Conservation (phyloP, 805 yeast species). For the Monosporozyma solicola region DNA sequence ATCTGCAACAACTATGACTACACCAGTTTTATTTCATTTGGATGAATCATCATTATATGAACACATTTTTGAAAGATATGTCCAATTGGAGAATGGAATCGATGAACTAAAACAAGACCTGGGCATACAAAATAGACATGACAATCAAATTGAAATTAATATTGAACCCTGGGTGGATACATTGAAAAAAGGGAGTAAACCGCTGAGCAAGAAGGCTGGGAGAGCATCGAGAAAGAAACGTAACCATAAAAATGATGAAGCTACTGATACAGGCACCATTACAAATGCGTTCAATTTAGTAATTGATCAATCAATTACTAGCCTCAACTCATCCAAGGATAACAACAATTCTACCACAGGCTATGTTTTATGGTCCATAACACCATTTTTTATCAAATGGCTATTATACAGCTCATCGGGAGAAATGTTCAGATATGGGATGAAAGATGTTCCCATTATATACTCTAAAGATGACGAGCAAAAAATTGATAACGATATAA, state of each 20-base stretch:
- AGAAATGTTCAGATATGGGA: slow-evolving; percentile 13
- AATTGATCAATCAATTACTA: slow-evolving; percentile 24
- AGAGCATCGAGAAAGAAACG: not conserved
- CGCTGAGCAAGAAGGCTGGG: not conserved
- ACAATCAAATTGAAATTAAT: slow-evolving; percentile 11
- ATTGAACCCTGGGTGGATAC: slow-evolving; percentile 17
- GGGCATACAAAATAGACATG: slow-evolving; percentile 20
- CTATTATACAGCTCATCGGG: slow-evolving; percentile 20
- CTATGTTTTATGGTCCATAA: slow-evolving; percentile 30
- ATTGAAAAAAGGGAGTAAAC: not conserved
- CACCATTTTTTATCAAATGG: slow-evolving; percentile 29
- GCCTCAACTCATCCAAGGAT: slow-evolving; percentile 21
- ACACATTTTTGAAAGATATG: slow-evolving; percentile 27
- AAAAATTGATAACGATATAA: not conserved
- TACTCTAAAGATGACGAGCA: not conserved
- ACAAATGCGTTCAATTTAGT: slow-evolving; percentile 13
- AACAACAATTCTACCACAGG: slow-evolving; percentile 32
- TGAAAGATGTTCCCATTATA: not conserved
- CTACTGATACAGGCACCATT: not conserved
- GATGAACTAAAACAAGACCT: slow-evolving; percentile 25
- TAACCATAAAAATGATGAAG: not conserved
- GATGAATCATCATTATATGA: slow-evolving; percentile 22
- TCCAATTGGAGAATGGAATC: slow-evolving; percentile 13
- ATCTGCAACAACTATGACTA: not conserved
- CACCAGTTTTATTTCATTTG: slow-evolving; percentile 1